Base-by-base conservation (phyloP, 345 rosid genomes). In the Durio zibethinus region DNA sequence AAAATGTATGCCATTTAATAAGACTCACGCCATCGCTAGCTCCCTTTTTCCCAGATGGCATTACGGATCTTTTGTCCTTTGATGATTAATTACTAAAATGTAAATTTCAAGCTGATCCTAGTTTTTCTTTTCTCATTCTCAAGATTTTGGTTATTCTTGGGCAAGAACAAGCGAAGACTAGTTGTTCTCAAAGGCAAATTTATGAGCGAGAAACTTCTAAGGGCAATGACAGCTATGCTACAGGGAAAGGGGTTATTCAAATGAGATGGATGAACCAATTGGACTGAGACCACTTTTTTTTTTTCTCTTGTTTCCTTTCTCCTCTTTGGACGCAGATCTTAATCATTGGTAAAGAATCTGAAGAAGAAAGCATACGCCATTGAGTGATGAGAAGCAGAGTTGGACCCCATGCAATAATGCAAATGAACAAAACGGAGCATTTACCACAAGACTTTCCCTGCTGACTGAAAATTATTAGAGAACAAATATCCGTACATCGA, bases 1-100 rank as follows among this genome's bases (percentile, higher is more conserved):
- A 77, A 38, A 40, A 77, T 77, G 79, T 77, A 77, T n/a, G 79
- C 79, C 0, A 77, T 77, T 4, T 77, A 54, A 54, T 40, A 45
- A 31, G 21, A 47, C n/a, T 42, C 71, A 18, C 12, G 57, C 31
- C 62, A n/a, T n/a, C n/a, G n/a, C n/a, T n/a, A 53, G 4, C 10
- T 40, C 57, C 35, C 16, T 15, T 38, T 74, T 43, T 45, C 25
- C 33, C 35, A 33, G 36, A 33, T 33, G 52, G 76, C 76, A 40
- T 52, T 31, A 20, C 33, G 2, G 21, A 73, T 52, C 27, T 36
- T 21, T 21, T 54, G 20, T 27, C 43, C 59, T 14, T 71, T 2
- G 75, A 43, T 21, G 23, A 42, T 42, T 18, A n/a, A 66, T 29
- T 68, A 31, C 75, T 18, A 20, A n/a, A 50, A 73, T 73, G 76